Base-by-base conservation (phyloP, 2,329 filamentous ascomycete species). In the Diplodia scrobiculata region DNA sequence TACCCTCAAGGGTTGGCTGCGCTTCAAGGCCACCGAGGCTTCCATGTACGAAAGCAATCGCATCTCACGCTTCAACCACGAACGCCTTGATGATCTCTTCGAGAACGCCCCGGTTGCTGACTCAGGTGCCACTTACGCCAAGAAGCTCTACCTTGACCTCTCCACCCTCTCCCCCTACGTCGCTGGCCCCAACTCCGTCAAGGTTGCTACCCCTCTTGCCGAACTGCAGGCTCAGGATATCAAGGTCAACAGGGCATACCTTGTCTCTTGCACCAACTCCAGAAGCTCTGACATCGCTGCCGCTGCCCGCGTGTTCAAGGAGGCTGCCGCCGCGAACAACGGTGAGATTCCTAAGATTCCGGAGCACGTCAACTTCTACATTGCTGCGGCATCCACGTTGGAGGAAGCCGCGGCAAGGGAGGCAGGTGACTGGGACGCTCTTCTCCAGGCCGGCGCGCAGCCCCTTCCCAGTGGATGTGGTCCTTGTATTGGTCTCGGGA, bases 251-350 rank as follows among this genome's bases (percentile, higher is more conserved):
- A 92, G 90, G 74, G 92, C 91, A 0, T 97, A 97, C 75, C 82
- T 97, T 0, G 89, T 97, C 0, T 92, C 89, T 0, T 98, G 94
- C 81, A 98, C 94, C 5, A 97, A 97, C 79, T 89, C 87, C 0
- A 84, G 94, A 59, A 85, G 87, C 10, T 92, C 91, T 0, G 94
- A 98, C 75, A 82, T 98, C 14, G 87, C 87, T 0, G 88, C 90
- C 0, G 94, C 94, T 1, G 93, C 92, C 0, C 86, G 85, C 53
- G 93, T 98, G 1, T 96, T 98, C 83, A 87, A 86, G 66, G 89
- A 94, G 47, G 91, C 91, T 0, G 86, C 89, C 0, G 81, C 75
- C 14, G 70, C 81, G 54, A 85, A 86, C 65, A 82, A 81, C 27
- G 90, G 87, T 14, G 81, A 84, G 65, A 79, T 86, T 5, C 84